These are phyloP conservation scores for Tetrahymena thermophila DNA, from an alignment of 73 alveolate genomes.

Conservation along the genomic window DNA sequence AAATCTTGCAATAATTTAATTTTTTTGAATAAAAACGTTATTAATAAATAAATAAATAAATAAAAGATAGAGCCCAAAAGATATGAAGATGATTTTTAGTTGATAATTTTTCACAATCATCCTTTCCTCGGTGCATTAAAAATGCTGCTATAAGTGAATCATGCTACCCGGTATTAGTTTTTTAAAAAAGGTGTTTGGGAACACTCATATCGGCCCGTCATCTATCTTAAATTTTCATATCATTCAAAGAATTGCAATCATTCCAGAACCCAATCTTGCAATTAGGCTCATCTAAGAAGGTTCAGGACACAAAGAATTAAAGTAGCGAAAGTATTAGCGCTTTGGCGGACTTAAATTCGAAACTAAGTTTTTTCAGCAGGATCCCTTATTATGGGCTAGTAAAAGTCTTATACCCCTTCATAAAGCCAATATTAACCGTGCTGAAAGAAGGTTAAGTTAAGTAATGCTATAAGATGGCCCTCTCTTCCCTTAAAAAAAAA, in stretches of 20 bases:
- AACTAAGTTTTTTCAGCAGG: not conserved
- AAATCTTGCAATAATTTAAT: not conserved
- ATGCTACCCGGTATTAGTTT: not conserved
- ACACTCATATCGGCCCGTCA: not conserved
- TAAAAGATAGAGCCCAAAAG: not conserved
- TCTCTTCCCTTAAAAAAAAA: not conserved
- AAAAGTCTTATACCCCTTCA: not conserved
- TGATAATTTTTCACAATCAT: not conserved
- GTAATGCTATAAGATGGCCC: not conserved
- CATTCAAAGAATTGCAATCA: not conserved
- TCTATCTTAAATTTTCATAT: not conserved
- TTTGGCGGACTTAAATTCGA: constrained; percentile 1
- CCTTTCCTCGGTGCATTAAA: not conserved
- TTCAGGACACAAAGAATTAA: not conserved
- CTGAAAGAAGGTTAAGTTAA: not conserved
- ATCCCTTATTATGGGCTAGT: not conserved
- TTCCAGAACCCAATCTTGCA: not conserved
- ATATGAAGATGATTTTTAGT: not conserved
- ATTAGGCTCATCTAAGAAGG: not conserved
- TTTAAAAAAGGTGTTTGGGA: not conserved
- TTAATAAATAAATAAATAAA: too few species aligned
- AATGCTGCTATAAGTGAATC: constrained; percentile 1
- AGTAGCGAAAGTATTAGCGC: not conserved
- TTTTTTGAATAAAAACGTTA: too few species aligned
- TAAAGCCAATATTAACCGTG: not conserved